A percentile compares a stretch with the other conserved stretches of the same genome.
phyloP scores from a whole-genome alignment of 371 early-diverging fungal species.

The Apophysomyces ossiformis region DNA sequence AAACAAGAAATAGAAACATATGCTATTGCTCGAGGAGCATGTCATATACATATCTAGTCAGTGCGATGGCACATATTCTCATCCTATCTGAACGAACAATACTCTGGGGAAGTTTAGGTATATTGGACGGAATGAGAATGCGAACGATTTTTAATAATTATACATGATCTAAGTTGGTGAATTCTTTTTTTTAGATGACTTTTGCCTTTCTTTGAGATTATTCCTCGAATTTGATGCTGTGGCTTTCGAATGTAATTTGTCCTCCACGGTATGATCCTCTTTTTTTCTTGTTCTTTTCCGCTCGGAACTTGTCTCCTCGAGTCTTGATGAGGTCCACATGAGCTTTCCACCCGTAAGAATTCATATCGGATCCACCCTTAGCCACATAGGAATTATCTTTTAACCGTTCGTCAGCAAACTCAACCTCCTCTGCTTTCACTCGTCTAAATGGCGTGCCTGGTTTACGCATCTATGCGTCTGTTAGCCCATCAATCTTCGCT shows the following conservation, averaged over 20 bases:
- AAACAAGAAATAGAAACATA: too few species aligned
- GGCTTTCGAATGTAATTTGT: slow-evolving; percentile 78
- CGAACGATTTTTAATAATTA: not conserved
- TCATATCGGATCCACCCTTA: slow-evolving; percentile 68
- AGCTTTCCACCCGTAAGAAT: slow-evolving; percentile 92
- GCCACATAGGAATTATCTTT: slow-evolving; percentile 83
- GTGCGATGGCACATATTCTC: too few species aligned
- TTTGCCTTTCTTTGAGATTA: not conserved
- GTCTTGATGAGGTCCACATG: slow-evolving; percentile 90
- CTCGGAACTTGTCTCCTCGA: slow-evolving; percentile 92
- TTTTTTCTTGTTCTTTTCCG: slow-evolving; percentile 98
- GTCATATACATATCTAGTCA: too few species aligned
- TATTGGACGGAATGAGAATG: slow-evolving; percentile 1
- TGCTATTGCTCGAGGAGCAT: too few species aligned
- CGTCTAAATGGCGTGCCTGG: slow-evolving; percentile 81
- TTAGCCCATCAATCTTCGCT: slow-evolving; percentile 13
- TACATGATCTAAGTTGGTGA: not conserved
- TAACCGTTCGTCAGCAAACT: slow-evolving; percentile 76
- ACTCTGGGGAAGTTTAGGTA: not conserved
- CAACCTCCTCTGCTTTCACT: slow-evolving; percentile 81
- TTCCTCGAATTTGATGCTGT: slow-evolving; percentile 89
- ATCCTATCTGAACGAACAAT: too few species aligned
- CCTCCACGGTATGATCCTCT: slow-evolving; percentile 96
- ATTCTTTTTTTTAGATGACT: slow-evolving; percentile 3
- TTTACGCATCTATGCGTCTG: slow-evolving; percentile 20